Evolutionary conservation across 768 basidiomycete species (phyloP), one percentile per base, ranked within the genome.

Genomic region (Kwoniella heveanensis): DNA sequence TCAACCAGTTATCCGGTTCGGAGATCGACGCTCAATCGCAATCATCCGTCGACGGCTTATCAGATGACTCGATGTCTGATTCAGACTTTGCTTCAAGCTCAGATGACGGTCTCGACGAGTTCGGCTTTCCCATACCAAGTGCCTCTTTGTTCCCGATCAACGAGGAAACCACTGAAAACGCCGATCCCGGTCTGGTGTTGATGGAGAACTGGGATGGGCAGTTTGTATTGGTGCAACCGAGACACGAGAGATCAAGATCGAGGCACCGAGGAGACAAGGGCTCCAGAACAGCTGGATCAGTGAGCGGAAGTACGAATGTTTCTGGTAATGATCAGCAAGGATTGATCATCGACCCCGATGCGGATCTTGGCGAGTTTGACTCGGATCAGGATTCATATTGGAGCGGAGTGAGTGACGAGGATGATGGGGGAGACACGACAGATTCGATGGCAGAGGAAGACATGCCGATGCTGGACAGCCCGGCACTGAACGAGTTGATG

Each of bases 161-260:
- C 30, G 60, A 62, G 44, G 62, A 64, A 21, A 58, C 37, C 24
- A 50, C 55, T 10, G 62, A 52, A 0, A 52, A 29, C 17, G 59
- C 60, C 17, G 71, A 67, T 26, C 66, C 64, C 8, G 66, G 66
- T 30, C 44, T 77, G 29, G 66, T 77, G 10, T 57, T 77, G 15
- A 77, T 77, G 76, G 71, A 77, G 62, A 71, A 77, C 51, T 77
- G 76, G 76, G 70, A 73, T 49, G 76, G 76, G 17, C 65, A 74
- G 56, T 67, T 74, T 29, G 71, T 74, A 12, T 65, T 75, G 21
- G 73, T 75, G 10, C 71, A 75, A 54, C 71, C 73, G 2, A 29
- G 71, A 51, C 57, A 60, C 5, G 73, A 72, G 46, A 51, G 71
- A 26, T 66, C 66, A 19, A 51, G 68, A 17, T 66, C 66, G 12